A percentile compares a stretch with the other conserved stretches of the same genome.
These are phyloP conservation scores for Cutaneotrichosporon spelunceum DNA, from an alignment of 1,284 basidiomycete species.

Conservation along the genomic window DNA sequence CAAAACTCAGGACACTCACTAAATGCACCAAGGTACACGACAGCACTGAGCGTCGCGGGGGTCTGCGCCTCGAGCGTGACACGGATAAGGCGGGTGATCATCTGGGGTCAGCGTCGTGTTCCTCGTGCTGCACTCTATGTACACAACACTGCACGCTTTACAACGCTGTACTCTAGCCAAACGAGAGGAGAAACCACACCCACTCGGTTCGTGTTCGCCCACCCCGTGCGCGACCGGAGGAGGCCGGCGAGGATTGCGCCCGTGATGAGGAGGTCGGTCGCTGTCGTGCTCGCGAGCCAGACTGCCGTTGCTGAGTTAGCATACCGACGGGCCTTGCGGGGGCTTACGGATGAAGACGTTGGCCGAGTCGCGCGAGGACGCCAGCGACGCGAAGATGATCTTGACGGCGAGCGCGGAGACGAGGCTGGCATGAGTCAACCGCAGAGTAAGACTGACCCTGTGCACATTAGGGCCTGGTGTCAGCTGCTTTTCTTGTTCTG, in stretches of 20 bases:
- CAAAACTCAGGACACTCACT: conserved; percentile 18
- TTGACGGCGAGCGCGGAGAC: not conserved
- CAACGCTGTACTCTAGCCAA: too few species aligned
- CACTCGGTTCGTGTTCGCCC: conserved; percentile 36
- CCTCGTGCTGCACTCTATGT: not conserved
- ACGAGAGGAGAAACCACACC: too few species aligned
- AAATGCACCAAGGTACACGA: conserved; percentile 31
- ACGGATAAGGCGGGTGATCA: conserved; percentile 32
- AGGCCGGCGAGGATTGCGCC: conserved; percentile 29
- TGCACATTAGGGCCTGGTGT: not conserved
- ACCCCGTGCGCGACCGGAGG: conserved; percentile 32
- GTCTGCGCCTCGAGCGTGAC: conserved; percentile 39
- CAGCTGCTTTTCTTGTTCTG: not conserved
- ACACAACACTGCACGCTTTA: too few species aligned
- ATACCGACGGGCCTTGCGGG: not conserved
- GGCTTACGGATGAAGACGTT: not conserved
- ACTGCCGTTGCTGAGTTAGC: not conserved
- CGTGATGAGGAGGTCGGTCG: conserved; percentile 36
- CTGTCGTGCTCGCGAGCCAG: not conserved
- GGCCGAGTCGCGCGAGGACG: not conserved
- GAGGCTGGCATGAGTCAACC: not conserved
- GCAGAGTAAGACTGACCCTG: not conserved
- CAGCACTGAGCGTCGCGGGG: conserved; percentile 30
- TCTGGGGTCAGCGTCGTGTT: not conserved
- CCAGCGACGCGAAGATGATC: not conserved